Evolutionary conservation across 768 basidiomycete genomes (phyloP).

Genomic region (Leucocoprinus birnbaumii): DNA sequence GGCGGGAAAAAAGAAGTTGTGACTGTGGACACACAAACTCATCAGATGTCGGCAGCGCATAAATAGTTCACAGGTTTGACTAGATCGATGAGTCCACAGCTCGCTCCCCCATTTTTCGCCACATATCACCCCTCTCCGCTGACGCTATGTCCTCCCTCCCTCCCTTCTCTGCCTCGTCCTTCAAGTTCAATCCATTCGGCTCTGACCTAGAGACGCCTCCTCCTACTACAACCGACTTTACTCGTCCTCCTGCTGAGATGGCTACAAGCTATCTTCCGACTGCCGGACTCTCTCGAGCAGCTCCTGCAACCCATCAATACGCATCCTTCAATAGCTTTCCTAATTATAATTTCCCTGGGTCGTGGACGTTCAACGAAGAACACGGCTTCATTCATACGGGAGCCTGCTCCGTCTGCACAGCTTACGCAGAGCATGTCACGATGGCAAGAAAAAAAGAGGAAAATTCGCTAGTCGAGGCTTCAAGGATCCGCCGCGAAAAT

Average conservation of each 20-base stretch:
- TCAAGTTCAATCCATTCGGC: conserved; percentile 7
- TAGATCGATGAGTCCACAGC: conserved; percentile 9
- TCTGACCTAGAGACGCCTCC: conserved; percentile 5
- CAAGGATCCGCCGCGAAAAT: neutral
- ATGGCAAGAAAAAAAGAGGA: neutral
- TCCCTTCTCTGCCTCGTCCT: neutral
- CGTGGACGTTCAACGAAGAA: conserved; percentile 3
- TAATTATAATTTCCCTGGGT: neutral
- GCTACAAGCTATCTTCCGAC: neutral
- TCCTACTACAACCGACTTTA: neutral
- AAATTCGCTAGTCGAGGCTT: neutral
- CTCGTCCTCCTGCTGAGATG: neutral
- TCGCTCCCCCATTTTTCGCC: neutral
- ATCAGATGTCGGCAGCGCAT: conserved; percentile 1
- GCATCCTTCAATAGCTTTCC: neutral
- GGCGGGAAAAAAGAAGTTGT: neutral
- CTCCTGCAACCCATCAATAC: neutral
- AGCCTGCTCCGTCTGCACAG: neutral
- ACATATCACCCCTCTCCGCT: neutral
- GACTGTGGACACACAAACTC: neutral
- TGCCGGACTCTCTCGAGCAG: neutral
- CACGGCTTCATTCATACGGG: conserved; percentile 6
- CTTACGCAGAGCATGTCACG: conserved; percentile 3
- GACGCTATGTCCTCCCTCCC: neutral
- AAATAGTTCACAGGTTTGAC: conserved; percentile 2